Evolutionary conservation across 164 flowering plant genomes (phyloP).

Genomic region (Vitis riparia): DNA sequence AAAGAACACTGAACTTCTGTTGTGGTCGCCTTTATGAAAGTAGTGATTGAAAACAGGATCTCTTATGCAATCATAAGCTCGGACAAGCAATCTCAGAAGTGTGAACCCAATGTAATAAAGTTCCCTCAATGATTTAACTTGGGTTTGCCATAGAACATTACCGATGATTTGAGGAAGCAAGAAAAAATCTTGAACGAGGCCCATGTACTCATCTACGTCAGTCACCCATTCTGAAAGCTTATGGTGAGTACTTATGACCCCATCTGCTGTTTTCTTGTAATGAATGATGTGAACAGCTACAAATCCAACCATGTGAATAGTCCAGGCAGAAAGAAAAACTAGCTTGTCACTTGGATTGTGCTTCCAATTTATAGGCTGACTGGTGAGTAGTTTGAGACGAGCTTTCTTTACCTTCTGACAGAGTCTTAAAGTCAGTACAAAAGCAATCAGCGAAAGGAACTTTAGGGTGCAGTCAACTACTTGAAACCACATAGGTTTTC

Average conservation of each 20-base stretch:
- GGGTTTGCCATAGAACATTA: not conserved
- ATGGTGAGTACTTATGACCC: not conserved
- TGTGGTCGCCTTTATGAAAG: not conserved
- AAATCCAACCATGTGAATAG: not conserved
- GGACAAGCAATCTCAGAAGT: not conserved
- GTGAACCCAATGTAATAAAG: constrained; percentile 12
- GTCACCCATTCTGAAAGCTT: not conserved
- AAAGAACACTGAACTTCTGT: not conserved
- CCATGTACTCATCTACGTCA: not conserved
- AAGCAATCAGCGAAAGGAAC: not conserved
- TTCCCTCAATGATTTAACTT: constrained; percentile 6
- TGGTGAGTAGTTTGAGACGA: not conserved
- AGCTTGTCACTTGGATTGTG: not conserved
- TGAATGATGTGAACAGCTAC: not conserved
- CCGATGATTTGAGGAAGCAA: constrained; percentile 20
- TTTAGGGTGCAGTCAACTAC: not conserved
- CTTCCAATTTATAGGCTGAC: no score
- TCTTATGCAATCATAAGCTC: constrained; percentile 4
- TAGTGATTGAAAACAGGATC: constrained; percentile 5
- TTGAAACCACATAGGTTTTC: not conserved
- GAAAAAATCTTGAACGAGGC: constrained; percentile 14
- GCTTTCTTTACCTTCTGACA: not conserved
- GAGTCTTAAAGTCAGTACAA: constrained; percentile 5
- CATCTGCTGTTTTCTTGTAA: not conserved
- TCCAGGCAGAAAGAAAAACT: not conserved